These are phyloP conservation scores for Phoenix roebelenii DNA, from an alignment of 176 grass and related monocot species.

Conservation along the genomic window DNA sequence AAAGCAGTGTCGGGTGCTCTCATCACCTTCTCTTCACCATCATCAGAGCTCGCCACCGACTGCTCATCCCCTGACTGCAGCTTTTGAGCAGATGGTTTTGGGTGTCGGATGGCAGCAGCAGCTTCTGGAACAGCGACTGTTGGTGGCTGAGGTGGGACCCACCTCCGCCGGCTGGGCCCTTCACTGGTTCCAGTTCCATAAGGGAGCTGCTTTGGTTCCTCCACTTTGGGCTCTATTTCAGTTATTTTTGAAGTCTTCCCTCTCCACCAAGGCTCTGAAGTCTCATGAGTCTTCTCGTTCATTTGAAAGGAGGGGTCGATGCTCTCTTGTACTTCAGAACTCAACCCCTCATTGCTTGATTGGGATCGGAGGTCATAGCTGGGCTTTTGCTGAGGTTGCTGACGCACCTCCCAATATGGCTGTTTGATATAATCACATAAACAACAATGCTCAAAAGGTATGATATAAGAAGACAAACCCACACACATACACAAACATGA, in stretches of 20 bases:
- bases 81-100: conserved; percentile 26
- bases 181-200: conserved; percentile 18
- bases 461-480: too few relatives aligned
- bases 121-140: conserved; percentile 56
- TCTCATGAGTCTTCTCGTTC: conserved; percentile 10
- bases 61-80: conserved; percentile 19
- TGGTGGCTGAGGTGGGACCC: conserved; percentile 58
- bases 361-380: conserved; percentile 36
- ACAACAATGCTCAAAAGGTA: background rate
- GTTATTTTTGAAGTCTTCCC: conserved; percentile 26
- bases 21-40: conserved; percentile 1
- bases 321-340: conserved; percentile 14
- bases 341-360: conserved; percentile 32
- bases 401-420: conserved; percentile 50
- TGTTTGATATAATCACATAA: conserved; percentile 11
- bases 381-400: conserved; percentile 34
- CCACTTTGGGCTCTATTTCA: conserved; percentile 19
- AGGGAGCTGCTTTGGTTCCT: conserved; percentile 27
- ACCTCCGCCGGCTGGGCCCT: conserved; percentile 31
- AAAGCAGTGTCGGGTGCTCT: conserved; percentile 15
- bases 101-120: conserved; percentile 48
- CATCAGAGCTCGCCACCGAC: conserved; percentile 5
- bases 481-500: too few relatives aligned
- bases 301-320: conserved; percentile 26
- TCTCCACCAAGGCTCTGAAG: conserved; percentile 24